Base-by-base conservation (phyloP, 768 basidiomycete genomes). In the Russula sp. region DNA sequence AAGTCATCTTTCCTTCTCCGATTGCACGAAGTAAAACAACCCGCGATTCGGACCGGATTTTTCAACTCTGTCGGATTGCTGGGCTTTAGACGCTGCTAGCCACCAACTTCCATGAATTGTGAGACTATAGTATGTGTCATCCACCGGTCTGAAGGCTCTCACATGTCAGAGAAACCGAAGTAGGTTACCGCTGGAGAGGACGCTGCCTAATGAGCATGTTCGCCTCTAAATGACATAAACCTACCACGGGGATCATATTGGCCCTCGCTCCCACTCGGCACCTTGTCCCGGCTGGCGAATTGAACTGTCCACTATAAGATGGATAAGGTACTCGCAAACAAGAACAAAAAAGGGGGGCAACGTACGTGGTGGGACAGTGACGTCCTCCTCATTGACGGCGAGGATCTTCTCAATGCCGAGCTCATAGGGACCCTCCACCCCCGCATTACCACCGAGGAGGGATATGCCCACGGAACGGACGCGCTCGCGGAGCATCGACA, bases 401-500 rank as follows among this genome's bases (percentile, higher is more conserved):
- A 86, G 80, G 61, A 96, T 89, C 2, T 83, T 85, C 67, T 92
- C 89, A 50, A 95, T 79, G 4, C 88, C 89, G 0, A 96, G 81
- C 68, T 95, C 94, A 69, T 89, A 96, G 32, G 77, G 76, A 2
- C 94, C 94, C 47, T 84, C 78, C 9, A 84, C 77, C 14, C 85
- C 83, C 59, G 88, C 85, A 59, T 90, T 91, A 2, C 91, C 91
- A 13, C 94, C 95, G 4, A 98, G 77, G 16, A 98, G 75, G 1
- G 91, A 91, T 40, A 98, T 87, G 1, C 94, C 94, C 18, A 98
- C 79, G 6, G 89, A 89, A 54, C 88, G 81, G 16, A 98, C 75
- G 50, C 82, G 83, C 55, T 90, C 85, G 14, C 83, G 80, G 71
- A 84, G 80, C 87, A 98, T 94, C 48, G 74, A 74, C 31, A 94